phyloP scores from a whole-genome alignment of 148 eudicot genomes.

The Suaeda aralocaspica region DNA sequence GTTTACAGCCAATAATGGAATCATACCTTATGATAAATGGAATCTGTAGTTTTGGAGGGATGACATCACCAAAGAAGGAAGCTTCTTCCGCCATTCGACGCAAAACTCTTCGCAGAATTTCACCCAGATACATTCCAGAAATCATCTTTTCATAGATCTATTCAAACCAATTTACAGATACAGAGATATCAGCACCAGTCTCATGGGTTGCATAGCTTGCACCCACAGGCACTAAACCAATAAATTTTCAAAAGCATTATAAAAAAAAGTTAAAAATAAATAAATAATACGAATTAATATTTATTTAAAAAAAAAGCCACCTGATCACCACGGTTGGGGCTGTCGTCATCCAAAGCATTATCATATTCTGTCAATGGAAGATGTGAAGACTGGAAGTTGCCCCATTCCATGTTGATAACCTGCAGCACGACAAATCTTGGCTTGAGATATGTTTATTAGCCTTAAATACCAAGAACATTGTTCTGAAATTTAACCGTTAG shows the following conservation, averaged over 20 bases:
- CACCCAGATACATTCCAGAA: conserved; percentile 60
- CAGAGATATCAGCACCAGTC: background rate
- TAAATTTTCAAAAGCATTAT: background rate
- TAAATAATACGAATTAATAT: too few relatives aligned
- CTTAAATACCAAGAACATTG: background rate
- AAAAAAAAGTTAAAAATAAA: background rate
- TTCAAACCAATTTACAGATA: background rate
- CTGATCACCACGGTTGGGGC: conserved; percentile 78
- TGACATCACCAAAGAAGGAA: conserved; percentile 40
- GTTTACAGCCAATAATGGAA: background rate
- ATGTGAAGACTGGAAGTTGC: conserved; percentile 61
- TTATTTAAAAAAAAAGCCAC: conserved; percentile 29
- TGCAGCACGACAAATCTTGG: conserved; percentile 20
- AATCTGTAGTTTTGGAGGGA: conserved; percentile 40
- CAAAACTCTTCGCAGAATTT: conserved; percentile 47
- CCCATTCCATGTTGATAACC: conserved; percentile 90
- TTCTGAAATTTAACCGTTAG: too few relatives aligned
- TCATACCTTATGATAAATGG: conserved; percentile 50
- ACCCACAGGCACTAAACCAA: background rate
- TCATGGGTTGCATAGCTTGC: background rate
- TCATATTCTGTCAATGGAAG: conserved; percentile 76
- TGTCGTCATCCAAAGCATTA: conserved; percentile 51
- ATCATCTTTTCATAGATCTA: conserved; percentile 63
- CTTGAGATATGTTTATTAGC: background rate
- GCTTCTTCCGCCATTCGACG: conserved; percentile 50